Base-by-base conservation (phyloP, 2,329 filamentous ascomycete genomes). In the Teratosphaeria viscida region DNA sequence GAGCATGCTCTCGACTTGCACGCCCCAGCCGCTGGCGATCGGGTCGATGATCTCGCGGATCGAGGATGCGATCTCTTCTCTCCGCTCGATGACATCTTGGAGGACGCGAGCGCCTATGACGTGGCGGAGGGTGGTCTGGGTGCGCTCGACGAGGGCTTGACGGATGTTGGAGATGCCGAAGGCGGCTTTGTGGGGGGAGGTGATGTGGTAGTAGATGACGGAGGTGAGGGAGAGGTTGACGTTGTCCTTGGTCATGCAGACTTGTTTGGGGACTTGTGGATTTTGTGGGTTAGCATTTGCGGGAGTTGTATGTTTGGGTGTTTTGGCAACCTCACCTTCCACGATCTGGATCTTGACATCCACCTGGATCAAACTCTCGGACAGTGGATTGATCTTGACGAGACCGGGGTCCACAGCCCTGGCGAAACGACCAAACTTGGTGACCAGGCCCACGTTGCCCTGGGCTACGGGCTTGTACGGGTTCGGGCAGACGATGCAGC, bases 211-310 rank as follows among this genome's bases (percentile, higher is more conserved):
- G 83, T 99, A 99, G 78, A 99, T 96, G 73, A 99, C 94, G 5
- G 90, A 95, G 55, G 92, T 97, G 66, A 99, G 82, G 69, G 92
- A 87, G 52, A 99, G 82, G 54, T 89, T 95, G 64, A 97, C 94
- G 70, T 99, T 99, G 81, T 99, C 94, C 79, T 97, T 97, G 74
- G 94, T 99, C 92, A 99, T 99, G 81, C 94, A 97, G 63, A 92
- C 85, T 77, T 99, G 94, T 77, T 92, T 86, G 19, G 92, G 92
- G 27, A 99, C 94, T 49, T 49, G 43, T 49, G n/a, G n/a, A 8
- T 23, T n/a, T 23, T n/a, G n/a, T n/a, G n/a, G n/a, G n/a, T n/a
- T 6, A 49, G 43, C 43, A 19, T 19, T 6, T 49, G 43, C 43
- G 43, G 6, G n/a, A 19, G 1, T 49, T 19, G 16, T 1, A 26